Conservation (phyloP, 371 early-diverging fungal genomes). For the Coemansia sp. region DNA sequence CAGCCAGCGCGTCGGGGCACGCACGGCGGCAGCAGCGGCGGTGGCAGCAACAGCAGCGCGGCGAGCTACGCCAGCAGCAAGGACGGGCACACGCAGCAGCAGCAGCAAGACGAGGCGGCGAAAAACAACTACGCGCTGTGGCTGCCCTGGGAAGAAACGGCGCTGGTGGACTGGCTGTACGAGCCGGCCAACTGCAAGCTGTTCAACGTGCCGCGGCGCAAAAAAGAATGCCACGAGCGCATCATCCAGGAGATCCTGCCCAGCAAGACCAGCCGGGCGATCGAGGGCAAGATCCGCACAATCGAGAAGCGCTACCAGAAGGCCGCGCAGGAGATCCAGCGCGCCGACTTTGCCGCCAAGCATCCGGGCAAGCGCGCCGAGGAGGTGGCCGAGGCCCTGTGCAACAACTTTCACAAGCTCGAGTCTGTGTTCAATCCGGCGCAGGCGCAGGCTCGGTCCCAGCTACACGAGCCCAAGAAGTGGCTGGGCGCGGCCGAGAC, state of each 20-base stretch:
- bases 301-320: slow-evolving; percentile 42
- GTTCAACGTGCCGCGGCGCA: slow-evolving; percentile 46
- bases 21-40: slow-evolving; percentile 9
- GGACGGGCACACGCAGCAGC: background rate
- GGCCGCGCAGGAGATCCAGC: slow-evolving; percentile 30
- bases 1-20: slow-evolving; percentile 7
- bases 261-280: slow-evolving; percentile 43
- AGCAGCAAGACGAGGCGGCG: slow-evolving; percentile 10
- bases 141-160: slow-evolving; percentile 46
- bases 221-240: slow-evolving; percentile 48
- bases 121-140: slow-evolving; percentile 37
- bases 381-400: slow-evolving; percentile 41
- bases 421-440: slow-evolving; percentile 40
- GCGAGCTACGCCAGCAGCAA: background rate
- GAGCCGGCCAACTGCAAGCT: slow-evolving; percentile 45
- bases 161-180: slow-evolving; percentile 43
- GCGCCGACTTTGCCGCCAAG: slow-evolving; percentile 18
- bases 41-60: slow-evolving; percentile 3
- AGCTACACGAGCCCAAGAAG: background rate
- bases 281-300: slow-evolving; percentile 49
- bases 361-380: slow-evolving; percentile 41
- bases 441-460: slow-evolving; percentile 11
- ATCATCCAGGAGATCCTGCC: slow-evolving; percentile 44
- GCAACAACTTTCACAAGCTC: slow-evolving; percentile 37
- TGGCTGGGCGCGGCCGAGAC: background rate